A percentile compares a stretch with the other conserved stretches of the same genome.
phyloP scores from a whole-genome alignment of 495 filamentous ascomycete genomes.

The Neurospora sp. region DNA sequence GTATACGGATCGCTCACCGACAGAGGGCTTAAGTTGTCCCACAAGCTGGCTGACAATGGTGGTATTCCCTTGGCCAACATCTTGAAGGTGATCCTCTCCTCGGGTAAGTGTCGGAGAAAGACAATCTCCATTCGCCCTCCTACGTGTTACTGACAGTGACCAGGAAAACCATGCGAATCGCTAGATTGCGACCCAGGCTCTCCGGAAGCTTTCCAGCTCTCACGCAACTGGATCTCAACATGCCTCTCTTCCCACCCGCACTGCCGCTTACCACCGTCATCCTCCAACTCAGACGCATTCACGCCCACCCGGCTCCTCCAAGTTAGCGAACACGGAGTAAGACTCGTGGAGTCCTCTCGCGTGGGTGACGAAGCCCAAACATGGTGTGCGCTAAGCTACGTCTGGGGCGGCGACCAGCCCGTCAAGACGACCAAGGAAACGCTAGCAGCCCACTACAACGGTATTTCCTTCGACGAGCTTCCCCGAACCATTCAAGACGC shows the following conservation, averaged over 20 bases:
- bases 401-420: slow-evolving; percentile 4
- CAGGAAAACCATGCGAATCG: background rate
- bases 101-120: background rate
- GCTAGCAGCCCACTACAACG: background rate
- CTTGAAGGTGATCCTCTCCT: background rate
- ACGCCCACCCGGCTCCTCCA: background rate
- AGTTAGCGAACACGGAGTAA: background rate
- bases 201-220: background rate
- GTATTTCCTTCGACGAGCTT: background rate
- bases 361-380: background rate
- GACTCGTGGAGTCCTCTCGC: background rate
- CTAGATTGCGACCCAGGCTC: background rate
- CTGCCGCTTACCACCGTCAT: background rate
- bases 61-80: background rate
- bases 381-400: slow-evolving; percentile 2
- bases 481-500: background rate
- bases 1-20: background rate
- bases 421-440: background rate
- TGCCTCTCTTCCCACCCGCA: background rate
- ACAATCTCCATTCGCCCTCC: background rate
- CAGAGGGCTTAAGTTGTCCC: background rate
- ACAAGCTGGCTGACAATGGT: background rate
- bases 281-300: background rate
- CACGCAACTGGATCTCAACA: background rate
- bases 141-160: background rate